These are phyloP conservation scores for Gossypium arboreum DNA, from an alignment of 345 rosid genomes.

Conservation along the genomic window DNA sequence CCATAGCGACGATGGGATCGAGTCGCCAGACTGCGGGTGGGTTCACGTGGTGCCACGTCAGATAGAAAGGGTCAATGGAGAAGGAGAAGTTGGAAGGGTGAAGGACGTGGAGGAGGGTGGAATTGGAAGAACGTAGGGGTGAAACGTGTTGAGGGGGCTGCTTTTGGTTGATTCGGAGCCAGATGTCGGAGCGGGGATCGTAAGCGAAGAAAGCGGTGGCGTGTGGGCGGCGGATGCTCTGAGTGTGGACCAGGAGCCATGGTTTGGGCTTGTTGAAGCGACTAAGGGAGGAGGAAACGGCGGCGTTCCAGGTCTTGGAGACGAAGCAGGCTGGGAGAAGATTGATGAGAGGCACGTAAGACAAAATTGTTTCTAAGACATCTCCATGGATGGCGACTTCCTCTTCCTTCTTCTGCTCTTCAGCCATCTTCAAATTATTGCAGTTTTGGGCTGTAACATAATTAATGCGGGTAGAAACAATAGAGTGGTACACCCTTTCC, in stretches of 20 bases:
- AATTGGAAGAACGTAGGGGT: conserved; percentile 51
- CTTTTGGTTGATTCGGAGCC: conserved; percentile 42
- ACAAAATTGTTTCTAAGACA: conserved; percentile 43
- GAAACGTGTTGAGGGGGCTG: conserved; percentile 27
- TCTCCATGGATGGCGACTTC: conserved; percentile 38
- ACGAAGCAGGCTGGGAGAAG: conserved; percentile 58
- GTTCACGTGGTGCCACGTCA: conserved; percentile 51
- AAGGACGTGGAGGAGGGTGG: conserved; percentile 50
- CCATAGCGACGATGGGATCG: conserved; percentile 63
- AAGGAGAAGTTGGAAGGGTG: conserved; percentile 51
- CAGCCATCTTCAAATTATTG: background rate
- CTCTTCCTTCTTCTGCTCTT: background rate
- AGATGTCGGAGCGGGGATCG: conserved; percentile 59
- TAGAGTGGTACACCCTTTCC: too few species aligned
- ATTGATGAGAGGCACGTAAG: conserved; percentile 48
- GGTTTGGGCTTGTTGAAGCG: conserved; percentile 42
- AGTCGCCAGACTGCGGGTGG: conserved; percentile 55
- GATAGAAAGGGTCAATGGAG: conserved; percentile 66
- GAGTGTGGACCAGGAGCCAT: conserved; percentile 62
- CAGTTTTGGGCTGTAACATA: too few species aligned
- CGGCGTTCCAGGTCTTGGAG: conserved; percentile 59
- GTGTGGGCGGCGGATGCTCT: conserved; percentile 37
- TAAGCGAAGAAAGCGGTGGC: conserved; percentile 40
- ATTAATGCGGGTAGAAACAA: too few species aligned
- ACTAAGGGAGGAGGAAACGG: conserved; percentile 64